A percentile compares a stretch with the other conserved stretches of the same genome.
These are phyloP conservation scores for Colletotrichum chlorophyti DNA, from an alignment of 2,329 filamentous ascomycete species.

Conservation along the genomic window DNA sequence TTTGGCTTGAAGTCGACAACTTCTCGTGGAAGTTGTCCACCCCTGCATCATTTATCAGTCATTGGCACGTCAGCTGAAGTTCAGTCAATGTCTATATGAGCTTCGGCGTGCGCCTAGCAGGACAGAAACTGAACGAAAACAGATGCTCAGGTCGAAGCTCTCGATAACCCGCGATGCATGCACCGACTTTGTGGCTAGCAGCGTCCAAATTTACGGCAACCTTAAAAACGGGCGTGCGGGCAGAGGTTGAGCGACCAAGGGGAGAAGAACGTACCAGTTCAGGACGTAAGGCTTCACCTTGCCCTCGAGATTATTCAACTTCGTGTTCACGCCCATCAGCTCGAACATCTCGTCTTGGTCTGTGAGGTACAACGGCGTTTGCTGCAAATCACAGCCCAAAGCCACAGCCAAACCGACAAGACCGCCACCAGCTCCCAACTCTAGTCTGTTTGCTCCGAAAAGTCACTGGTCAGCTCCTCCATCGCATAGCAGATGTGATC, in stretches of 20 bases:
- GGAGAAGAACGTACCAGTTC: constrained; percentile 71
- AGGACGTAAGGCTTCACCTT: constrained; percentile 73
- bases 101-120: background rate
- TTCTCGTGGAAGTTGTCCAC: constrained; percentile 61
- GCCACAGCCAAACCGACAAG: constrained; percentile 76
- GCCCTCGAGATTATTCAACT: constrained; percentile 74
- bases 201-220: background rate
- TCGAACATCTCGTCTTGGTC: constrained; percentile 87
- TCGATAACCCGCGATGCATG: background rate
- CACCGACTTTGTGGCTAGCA: background rate
- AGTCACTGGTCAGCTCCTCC: constrained; percentile 16
- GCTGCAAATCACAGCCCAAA: constrained; percentile 52
- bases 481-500: background rate
- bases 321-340: constrained; percentile 87
- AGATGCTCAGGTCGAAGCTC: too few species aligned
- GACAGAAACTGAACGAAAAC: background rate
- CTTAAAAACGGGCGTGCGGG: constrained; percentile 3
- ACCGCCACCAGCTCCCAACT: constrained; percentile 91
- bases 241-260: background rate
- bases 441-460: constrained; percentile 65
- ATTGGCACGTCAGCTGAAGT: constrained; percentile 7
- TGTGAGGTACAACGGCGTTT: constrained; percentile 74
- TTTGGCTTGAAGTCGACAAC: constrained; percentile 69
- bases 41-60: constrained; percentile 51
- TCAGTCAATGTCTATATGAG: background rate